Percentiles rank a stretch among this genome's conserved stretches.
These are phyloP conservation scores for Penicillium sp. DNA, from an alignment of 2,329 filamentous ascomycete genomes.

Conservation along the genomic window DNA sequence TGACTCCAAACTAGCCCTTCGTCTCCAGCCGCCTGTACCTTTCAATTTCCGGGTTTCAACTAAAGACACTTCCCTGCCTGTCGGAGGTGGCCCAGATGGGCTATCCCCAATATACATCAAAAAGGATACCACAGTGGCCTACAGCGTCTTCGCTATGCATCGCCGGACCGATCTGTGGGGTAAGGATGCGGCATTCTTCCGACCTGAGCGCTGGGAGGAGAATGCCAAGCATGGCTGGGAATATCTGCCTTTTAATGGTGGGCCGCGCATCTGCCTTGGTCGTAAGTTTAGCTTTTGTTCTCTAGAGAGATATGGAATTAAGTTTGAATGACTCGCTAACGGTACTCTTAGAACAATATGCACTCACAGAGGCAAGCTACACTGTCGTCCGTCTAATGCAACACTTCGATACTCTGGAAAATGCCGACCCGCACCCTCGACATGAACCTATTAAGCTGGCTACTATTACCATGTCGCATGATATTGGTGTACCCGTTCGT, in stretches of 20 bases:
- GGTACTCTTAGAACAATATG: slow-evolving; percentile 41
- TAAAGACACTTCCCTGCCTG: slow-evolving; percentile 44
- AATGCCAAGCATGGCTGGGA: slow-evolving; percentile 37
- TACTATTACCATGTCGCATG: slow-evolving; percentile 35
- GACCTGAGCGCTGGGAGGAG: slow-evolving; percentile 52
- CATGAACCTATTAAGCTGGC: slow-evolving; percentile 31
- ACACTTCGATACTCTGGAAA: slow-evolving; percentile 38
- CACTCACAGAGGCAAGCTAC: slow-evolving; percentile 44
- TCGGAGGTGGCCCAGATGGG: slow-evolving; percentile 60
- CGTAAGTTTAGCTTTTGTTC: slow-evolving; percentile 28
- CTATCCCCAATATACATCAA: slow-evolving; percentile 62
- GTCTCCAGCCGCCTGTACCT: slow-evolving; percentile 48
- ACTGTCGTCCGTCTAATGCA: slow-evolving; percentile 41
- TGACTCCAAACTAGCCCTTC: slow-evolving; percentile 32
- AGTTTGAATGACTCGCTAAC: not conserved
- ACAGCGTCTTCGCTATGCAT: slow-evolving; percentile 72
- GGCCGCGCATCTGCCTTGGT: slow-evolving; percentile 42
- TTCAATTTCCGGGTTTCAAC: slow-evolving; percentile 45
- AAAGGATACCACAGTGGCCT: slow-evolving; percentile 65
- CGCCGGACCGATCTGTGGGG: slow-evolving; percentile 56
- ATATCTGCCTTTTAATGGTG: slow-evolving; percentile 42
- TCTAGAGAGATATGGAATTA: not conserved
- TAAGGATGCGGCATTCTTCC: slow-evolving; percentile 46
- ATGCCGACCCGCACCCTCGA: slow-evolving; percentile 31
- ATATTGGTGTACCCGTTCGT: slow-evolving; percentile 30